Base-by-base conservation (phyloP, 2,329 filamentous ascomycete species). In the Cercospora sojina region DNA sequence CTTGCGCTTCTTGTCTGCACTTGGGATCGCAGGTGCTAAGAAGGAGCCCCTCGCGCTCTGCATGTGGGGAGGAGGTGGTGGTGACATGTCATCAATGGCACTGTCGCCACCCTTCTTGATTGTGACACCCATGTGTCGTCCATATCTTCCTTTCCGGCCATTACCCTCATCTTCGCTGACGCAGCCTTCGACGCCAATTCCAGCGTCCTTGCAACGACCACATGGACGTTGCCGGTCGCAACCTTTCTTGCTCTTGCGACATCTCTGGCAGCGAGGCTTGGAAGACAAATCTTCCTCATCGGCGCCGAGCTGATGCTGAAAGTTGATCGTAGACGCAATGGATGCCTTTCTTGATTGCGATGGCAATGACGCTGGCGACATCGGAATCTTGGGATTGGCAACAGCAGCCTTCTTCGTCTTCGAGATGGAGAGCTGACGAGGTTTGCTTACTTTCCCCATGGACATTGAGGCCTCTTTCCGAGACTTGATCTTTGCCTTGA, bases 231-330 rank as follows among this genome's bases (percentile, higher is more conserved):
- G 95, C 66, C 95, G 90, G 82, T 99, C 95, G 77, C 95, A 99
- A 12, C 95, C 95, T 82, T 99, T 99, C 85, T 99, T 99, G 82
- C 94, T 98, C 87, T 99, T 99, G 75, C 95, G 91, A 84, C 95
- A 99, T 66, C 95, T 91, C 79, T 99, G 95, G 83, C 95, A 99
- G 69, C 95, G 93, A 64, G 95, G 95, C 81, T 98, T 97, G 71
- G 91, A 93, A 0, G 94, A 97, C 20, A 98, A 83, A 65, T 97
- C 93, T 71, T 97, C 93, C 71, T 97, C 92, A 71, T 93, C 92
- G 32, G 84, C 83, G 57, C 84, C 86, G 57, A 76, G 74, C 57
- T 85, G 85, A 70, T 87, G 83, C 73, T 88, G 86, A 76, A 88
- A 87, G 75, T 86, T 88, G 75, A 88, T 78, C 10, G 83, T 83